A percentile compares a stretch with the other conserved stretches of the same genome.
These are phyloP conservation scores for Tricholoma matsutake DNA, from an alignment of 768 basidiomycete genomes.

Conservation along the genomic window DNA sequence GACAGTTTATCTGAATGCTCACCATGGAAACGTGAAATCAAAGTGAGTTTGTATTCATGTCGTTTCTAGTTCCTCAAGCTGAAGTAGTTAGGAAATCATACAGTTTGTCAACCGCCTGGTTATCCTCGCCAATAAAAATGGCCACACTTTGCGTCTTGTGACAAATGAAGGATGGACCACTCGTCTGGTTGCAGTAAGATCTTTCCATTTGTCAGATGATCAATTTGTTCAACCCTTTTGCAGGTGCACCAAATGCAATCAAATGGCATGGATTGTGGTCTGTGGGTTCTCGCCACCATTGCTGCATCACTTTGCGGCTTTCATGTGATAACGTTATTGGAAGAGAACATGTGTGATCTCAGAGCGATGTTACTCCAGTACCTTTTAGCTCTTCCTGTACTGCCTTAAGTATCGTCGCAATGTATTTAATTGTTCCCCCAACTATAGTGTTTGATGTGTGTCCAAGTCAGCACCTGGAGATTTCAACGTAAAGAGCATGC, in stretches of 20 bases:
- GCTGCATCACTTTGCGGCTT: not conserved
- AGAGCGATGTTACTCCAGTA: no score
- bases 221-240: no score
- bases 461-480: no score
- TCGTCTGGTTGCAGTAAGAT: not conserved
- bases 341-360: not conserved
- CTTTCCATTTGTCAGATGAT: not conserved
- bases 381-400: no score
- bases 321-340: not conserved
- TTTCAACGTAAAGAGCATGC: no score
- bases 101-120: not conserved
- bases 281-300: not conserved
- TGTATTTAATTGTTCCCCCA: no score
- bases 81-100: slow-evolving; percentile 2
- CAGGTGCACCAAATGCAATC: not conserved
- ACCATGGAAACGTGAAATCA: not conserved
- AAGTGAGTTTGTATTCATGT: not conserved
- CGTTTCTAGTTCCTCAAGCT: not conserved
- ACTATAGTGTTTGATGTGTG: no score
- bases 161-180: slow-evolving; percentile 2
- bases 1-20: not conserved
- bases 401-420: no score
- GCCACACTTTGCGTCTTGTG: not conserved
- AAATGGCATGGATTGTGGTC: not conserved
- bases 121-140: not conserved